phyloP scores from a whole-genome alignment of 495 filamentous ascomycete genomes.

The Amniculicola lignicola region DNA sequence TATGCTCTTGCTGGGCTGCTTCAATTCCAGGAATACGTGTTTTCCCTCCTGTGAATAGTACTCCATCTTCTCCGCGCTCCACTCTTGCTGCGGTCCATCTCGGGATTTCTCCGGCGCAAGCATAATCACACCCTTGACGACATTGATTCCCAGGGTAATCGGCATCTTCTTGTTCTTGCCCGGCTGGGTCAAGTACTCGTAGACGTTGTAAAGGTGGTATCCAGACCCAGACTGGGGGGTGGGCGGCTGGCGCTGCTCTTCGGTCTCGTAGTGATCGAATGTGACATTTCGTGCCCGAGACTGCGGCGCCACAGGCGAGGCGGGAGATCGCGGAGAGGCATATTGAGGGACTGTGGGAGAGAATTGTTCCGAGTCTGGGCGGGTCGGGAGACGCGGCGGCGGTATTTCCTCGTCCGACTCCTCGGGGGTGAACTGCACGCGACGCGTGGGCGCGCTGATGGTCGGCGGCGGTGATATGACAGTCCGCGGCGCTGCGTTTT shows the following conservation, averaged over 20 bases:
- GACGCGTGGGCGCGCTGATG: constrained; percentile 43
- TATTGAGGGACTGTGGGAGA: constrained; percentile 51
- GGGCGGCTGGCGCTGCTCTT: constrained; percentile 26
- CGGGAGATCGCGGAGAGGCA: constrained; percentile 46
- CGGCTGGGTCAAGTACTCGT: constrained; percentile 91
- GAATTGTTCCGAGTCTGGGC: constrained; percentile 62
- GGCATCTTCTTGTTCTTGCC: constrained; percentile 97
- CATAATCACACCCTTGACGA: constrained; percentile 80
- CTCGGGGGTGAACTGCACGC: constrained; percentile 57
- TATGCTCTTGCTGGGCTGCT: constrained; percentile 84
- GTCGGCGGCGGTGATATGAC: constrained; percentile 43
- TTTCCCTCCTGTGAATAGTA: constrained; percentile 98
- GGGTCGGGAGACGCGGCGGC: constrained; percentile 64
- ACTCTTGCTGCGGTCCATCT: constrained; percentile 83
- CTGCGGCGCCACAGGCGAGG: constrained; percentile 45
- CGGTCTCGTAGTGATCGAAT: constrained; percentile 33
- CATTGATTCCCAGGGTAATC: constrained; percentile 85
- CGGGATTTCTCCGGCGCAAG: constrained; percentile 78
- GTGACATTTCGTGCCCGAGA: constrained; percentile 53
- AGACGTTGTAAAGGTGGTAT: constrained; percentile 92
- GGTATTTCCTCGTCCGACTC: constrained; percentile 55
- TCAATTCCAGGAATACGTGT: constrained; percentile 92
- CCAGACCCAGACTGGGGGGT: constrained; percentile 62
- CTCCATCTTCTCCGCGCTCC: constrained; percentile 87
- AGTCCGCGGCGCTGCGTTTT: constrained; percentile 43